Base-by-base conservation (phyloP, 176 grass and related monocot genomes). In the Tillandsia leiboldiana region DNA sequence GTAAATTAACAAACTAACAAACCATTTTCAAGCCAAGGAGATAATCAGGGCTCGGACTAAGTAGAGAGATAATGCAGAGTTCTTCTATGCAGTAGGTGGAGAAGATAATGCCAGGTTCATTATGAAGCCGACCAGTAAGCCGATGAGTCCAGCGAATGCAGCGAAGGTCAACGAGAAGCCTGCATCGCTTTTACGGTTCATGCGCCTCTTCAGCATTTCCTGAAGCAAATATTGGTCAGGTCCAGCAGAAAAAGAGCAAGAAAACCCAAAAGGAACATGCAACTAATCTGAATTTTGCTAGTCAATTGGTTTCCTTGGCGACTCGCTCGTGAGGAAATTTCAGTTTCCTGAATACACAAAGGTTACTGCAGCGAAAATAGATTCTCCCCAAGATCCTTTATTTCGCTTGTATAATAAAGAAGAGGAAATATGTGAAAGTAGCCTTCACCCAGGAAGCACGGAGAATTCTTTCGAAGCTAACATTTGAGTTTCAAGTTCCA, bases 111-210 rank as follows among this genome's bases (percentile, higher is more conserved):
- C 83, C 50, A 99, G 90, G 72, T 86, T 93, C 77, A 99, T 83
- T 68, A 99, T 64, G 51, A 93, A 82, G 50, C 94, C 94, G 15
- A 93, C 72, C 70, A 93, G 24, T 48, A 93, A 18, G 69, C 94
- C 94, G 70, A 99, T 72, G 42, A 99, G 49, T 24, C 89, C 94
- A 73, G 83, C 94, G 28, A 99, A 83, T 59, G 71, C 82, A 64
- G 89, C 82, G 20, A 93, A 99, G 17, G 75, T 76, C 49, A 93
- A 83, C 13, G 94, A 93, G 75, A 99, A 99, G 52, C 89, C 82
- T 2, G 86, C 20, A 10, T 85, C 82, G 8, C 76, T 62, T 79
- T 88, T 93, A 57, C 79, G 73, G 73, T 81, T 90, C 75, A 78
- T 80, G 59, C 89, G 81, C 76, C 80, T 91, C 76, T 85, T 85